Evolutionary conservation across 176 grass and related monocot genomes (phyloP).

Genomic region (Metroxylon sagu): DNA sequence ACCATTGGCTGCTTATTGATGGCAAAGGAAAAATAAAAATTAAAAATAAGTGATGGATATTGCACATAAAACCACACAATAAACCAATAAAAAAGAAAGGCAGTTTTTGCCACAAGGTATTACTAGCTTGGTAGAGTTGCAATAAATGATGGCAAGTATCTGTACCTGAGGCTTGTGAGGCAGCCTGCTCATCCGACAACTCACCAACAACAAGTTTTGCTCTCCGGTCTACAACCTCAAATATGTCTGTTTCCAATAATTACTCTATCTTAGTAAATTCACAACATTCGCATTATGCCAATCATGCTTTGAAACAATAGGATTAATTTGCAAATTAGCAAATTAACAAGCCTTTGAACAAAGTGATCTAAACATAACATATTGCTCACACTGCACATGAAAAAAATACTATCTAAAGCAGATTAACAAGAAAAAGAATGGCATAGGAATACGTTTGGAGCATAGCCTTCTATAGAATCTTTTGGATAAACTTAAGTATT

Average conservation of each 20-base stretch:
- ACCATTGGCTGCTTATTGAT: slow-evolving; percentile 30
- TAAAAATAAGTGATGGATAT: slow-evolving; percentile 3
- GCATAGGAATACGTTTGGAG: too few species aligned
- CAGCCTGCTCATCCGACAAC: slow-evolving; percentile 64
- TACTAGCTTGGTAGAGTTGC: slow-evolving; percentile 1
- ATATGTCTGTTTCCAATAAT: slow-evolving; percentile 51
- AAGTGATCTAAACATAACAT: too few species aligned
- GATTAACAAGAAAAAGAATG: too few species aligned
- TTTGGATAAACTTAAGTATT: too few species aligned
- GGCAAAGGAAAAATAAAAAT: slow-evolving; percentile 25
- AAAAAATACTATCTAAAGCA: too few species aligned
- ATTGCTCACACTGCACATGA: too few species aligned
- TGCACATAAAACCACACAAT: slow-evolving; percentile 15
- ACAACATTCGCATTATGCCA: not conserved
- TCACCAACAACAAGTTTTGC: slow-evolving; percentile 86
- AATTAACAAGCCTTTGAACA: too few species aligned
- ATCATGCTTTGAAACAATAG: too few species aligned
- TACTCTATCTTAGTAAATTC: slow-evolving; percentile 4
- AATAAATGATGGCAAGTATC: slow-evolving; percentile 2
- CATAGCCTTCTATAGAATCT: too few species aligned
- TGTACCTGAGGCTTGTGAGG: slow-evolving; percentile 64
- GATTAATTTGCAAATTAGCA: too few species aligned
- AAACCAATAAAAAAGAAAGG: slow-evolving; percentile 1
- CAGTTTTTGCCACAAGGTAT: not conserved
- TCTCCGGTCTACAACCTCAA: slow-evolving; percentile 91